A percentile compares a stretch with the other conserved stretches of the same genome.
Conservation (phyloP, 1,284 basidiomycete species). For the Irpex rosettiformis region DNA sequence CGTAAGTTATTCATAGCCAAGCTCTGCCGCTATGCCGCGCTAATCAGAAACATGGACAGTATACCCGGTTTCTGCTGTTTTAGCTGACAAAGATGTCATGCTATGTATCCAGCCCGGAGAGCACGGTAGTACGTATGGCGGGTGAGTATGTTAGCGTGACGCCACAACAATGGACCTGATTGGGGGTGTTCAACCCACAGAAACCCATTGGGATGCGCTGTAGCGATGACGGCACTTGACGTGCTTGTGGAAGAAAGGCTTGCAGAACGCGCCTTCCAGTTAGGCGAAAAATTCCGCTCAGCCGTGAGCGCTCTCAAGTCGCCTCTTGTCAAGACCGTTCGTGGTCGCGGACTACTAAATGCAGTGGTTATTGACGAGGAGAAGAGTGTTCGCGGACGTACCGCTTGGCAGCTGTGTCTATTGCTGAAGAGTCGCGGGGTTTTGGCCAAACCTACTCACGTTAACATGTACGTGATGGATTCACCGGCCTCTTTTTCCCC, state of each 20-base stretch:
- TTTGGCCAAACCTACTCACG: slow-evolving; percentile 94
- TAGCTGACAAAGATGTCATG: slow-evolving; percentile 90
- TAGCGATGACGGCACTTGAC: slow-evolving; percentile 87
- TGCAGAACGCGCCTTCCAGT: slow-evolving; percentile 68
- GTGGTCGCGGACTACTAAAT: slow-evolving; percentile 89
- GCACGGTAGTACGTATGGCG: slow-evolving; percentile 96
- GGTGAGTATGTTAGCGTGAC: slow-evolving; percentile 42
- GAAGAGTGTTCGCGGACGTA: slow-evolving; percentile 71
- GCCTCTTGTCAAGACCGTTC: slow-evolving; percentile 70
- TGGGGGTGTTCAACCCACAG: slow-evolving; percentile 35
- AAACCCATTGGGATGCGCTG: slow-evolving; percentile 94
- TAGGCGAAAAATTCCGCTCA: slow-evolving; percentile 83
- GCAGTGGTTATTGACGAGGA: slow-evolving; percentile 92
- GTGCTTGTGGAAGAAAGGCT: slow-evolving; percentile 89
- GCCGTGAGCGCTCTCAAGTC: slow-evolving; percentile 64
- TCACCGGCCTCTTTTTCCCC: not conserved
- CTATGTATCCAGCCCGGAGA: slow-evolving; percentile 95
- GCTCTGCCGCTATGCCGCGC: not conserved
- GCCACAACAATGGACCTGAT: not conserved
- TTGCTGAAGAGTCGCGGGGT: slow-evolving; percentile 89
- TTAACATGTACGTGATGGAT: slow-evolving; percentile 73
- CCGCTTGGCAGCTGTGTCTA: slow-evolving; percentile 96
- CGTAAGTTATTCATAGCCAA: slow-evolving; percentile 39
- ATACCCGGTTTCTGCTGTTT: slow-evolving; percentile 94
- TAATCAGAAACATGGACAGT: slow-evolving; percentile 41